Conservation (phyloP, 257 asterid genomes). For the Haberlea rhodopensis region DNA sequence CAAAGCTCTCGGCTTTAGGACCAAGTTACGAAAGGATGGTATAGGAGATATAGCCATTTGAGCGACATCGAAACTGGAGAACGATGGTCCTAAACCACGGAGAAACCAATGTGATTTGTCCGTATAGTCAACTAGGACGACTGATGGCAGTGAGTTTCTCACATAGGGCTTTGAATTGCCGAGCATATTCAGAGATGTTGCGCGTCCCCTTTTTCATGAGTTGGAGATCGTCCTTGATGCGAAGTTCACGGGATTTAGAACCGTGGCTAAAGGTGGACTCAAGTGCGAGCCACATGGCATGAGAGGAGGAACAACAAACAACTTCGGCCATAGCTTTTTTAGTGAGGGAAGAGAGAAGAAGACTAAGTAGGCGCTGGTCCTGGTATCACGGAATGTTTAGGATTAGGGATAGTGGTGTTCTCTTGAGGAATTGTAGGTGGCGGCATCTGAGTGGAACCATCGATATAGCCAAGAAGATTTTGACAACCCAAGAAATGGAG, state of each 20-base stretch:
- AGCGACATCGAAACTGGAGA: neutral
- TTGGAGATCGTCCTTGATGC: neutral
- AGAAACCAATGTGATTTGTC: conserved; percentile 14
- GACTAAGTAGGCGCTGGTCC: neutral
- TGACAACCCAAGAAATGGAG: neutral
- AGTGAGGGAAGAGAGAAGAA: conserved; percentile 1
- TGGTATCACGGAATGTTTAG: neutral
- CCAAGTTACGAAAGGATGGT: neutral
- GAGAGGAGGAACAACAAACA: neutral
- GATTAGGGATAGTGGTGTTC: neutral
- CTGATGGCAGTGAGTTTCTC: no score
- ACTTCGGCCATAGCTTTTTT: neutral
- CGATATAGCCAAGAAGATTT: neutral
- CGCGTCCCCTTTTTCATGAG: neutral
- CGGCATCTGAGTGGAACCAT: neutral
- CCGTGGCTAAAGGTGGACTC: neutral
- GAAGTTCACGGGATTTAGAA: neutral
- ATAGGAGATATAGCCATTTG: neutral
- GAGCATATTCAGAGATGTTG: neutral
- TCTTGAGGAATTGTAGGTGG: neutral
- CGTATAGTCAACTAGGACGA: neutral
- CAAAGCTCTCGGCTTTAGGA: neutral
- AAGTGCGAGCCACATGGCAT: neutral
- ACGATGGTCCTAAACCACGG: neutral
- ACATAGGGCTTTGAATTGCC: no score